phyloP scores from a whole-genome alignment of 495 filamentous ascomycete genomes.

The Penicillium arizonense region DNA sequence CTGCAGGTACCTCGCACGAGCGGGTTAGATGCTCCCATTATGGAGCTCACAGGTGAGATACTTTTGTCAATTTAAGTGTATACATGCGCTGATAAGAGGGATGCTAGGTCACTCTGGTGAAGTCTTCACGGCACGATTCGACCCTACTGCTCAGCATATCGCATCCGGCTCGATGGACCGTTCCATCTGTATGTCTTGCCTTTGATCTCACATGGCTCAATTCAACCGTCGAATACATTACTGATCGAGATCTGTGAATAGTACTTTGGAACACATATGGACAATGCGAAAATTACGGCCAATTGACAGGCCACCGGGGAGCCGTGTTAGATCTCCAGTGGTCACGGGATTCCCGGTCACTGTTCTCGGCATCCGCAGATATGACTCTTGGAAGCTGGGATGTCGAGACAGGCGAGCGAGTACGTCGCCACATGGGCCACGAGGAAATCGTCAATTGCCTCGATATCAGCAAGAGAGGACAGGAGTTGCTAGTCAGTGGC shows the following conservation, averaged over 20 bases:
- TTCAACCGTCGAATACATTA: neutral
- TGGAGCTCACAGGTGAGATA: constrained; percentile 80
- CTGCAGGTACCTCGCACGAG: constrained; percentile 77
- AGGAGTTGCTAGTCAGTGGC: constrained; percentile 83
- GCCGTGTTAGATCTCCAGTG: constrained; percentile 91
- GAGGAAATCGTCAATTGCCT: constrained; percentile 91
- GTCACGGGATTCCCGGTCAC: constrained; percentile 86
- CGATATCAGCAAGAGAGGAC: constrained; percentile 82
- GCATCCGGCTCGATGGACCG: constrained; percentile 96
- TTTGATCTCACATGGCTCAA: neutral
- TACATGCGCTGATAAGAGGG: constrained; percentile 8
- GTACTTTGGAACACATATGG: constrained; percentile 93
- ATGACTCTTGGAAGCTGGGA: constrained; percentile 94
- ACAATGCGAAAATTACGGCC: constrained; percentile 89
- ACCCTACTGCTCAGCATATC: constrained; percentile 81
- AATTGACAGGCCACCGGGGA: constrained; percentile 82
- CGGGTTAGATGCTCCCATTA: constrained; percentile 84
- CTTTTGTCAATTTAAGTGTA: neutral
- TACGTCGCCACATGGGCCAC: constrained; percentile 88
- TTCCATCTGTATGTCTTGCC: constrained; percentile 68
- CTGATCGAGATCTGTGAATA: constrained; percentile 28
- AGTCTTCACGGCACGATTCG: constrained; percentile 88
- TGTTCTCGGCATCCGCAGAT: constrained; percentile 94
- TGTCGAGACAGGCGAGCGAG: constrained; percentile 77
- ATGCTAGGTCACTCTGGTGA: constrained; percentile 66